Conservation (phyloP, 2,329 filamentous ascomycete genomes). For the Neocatenulostroma microsporum region DNA sequence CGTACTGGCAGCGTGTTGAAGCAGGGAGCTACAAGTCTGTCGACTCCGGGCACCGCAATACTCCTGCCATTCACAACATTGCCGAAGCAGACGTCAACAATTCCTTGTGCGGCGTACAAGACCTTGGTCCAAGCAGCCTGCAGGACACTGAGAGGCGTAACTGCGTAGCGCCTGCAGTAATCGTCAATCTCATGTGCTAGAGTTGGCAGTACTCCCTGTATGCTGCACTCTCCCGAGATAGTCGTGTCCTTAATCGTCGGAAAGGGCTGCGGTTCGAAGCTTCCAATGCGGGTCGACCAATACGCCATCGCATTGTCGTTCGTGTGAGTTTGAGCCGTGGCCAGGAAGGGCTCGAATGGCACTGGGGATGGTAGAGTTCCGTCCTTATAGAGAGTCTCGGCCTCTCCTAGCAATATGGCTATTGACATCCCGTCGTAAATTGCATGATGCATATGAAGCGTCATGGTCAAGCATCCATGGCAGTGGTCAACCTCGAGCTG, state of each 20-base stretch:
- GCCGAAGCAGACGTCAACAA: slow-evolving; percentile 71
- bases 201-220: background rate
- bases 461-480: slow-evolving; percentile 20
- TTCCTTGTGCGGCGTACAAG: slow-evolving; percentile 49
- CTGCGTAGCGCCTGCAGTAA: slow-evolving; percentile 46
- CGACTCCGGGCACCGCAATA: slow-evolving; percentile 55
- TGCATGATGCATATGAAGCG: slow-evolving; percentile 65
- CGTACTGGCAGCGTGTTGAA: slow-evolving; percentile 83
- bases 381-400: slow-evolving; percentile 52
- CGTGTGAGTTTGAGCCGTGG: slow-evolving; percentile 46
- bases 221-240: background rate
- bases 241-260: slow-evolving; percentile 20
- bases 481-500: slow-evolving; percentile 8
- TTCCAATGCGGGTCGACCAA: slow-evolving; percentile 54
- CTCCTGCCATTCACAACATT: slow-evolving; percentile 76
- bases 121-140: slow-evolving; percentile 67
- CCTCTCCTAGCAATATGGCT: slow-evolving; percentile 58
- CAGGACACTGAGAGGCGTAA: slow-evolving; percentile 55
- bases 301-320: slow-evolving; percentile 50
- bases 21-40: slow-evolving; percentile 74
- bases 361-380: slow-evolving; percentile 42
- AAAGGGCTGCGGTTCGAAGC: slow-evolving; percentile 42
- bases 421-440: slow-evolving; percentile 82
- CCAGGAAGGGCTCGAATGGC: slow-evolving; percentile 58
- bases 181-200: slow-evolving; percentile 36